Evolutionary conservation across 768 basidiomycete species (phyloP), one percentile per base, ranked within the genome.

Genomic region (Naematelia encephala): DNA sequence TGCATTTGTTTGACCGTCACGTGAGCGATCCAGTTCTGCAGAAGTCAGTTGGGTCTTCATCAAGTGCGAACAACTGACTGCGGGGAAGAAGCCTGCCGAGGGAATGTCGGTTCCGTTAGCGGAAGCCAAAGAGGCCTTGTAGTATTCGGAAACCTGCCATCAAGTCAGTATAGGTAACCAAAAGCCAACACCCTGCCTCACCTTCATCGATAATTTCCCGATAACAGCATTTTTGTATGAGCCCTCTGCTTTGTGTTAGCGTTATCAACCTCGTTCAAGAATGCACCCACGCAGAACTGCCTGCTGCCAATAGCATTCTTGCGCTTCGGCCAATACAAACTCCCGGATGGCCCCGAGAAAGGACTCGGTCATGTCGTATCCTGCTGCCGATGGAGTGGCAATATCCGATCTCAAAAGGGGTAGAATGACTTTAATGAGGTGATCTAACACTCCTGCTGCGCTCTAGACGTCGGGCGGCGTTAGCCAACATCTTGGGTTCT

Each of bases 251-350:
- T 26, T 42, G n/a, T 19, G 30, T 54, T 47, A 5, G 34, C 19
- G 29, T 27, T 49, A 28, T 21, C 22, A 22, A 48, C 5, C 19
- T 52, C 8, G 25, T 50, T 44, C 16, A 11, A n/a, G 14, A 25
- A 11, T n/a, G 10, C 2, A 67, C 73, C 67, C 67, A 90, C 91
- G 89, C 59, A 89, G 78, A 70, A 87, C 86, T 14, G 92, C 92
- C 64, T 87, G 84, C 73, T 94, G 92, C 93, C 93, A 98, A 43
- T 86, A 90, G 72, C 90, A 94, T 78, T 99, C 96, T 66, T 98
- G 94, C 1, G 92, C 93, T 76, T 97, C 91, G 0, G 91, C 91
- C 3, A 93, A 82, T 84, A 91, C 87, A 56, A 97, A 82, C 63
- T 78, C 83, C 70, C 89, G 85, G 44, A 96, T 71, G 25, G 84